Evolutionary conservation across 2,329 filamentous ascomycete genomes (phyloP), one percentile per base, ranked within the genome.

Genomic region (Cercospora zeina): DNA sequence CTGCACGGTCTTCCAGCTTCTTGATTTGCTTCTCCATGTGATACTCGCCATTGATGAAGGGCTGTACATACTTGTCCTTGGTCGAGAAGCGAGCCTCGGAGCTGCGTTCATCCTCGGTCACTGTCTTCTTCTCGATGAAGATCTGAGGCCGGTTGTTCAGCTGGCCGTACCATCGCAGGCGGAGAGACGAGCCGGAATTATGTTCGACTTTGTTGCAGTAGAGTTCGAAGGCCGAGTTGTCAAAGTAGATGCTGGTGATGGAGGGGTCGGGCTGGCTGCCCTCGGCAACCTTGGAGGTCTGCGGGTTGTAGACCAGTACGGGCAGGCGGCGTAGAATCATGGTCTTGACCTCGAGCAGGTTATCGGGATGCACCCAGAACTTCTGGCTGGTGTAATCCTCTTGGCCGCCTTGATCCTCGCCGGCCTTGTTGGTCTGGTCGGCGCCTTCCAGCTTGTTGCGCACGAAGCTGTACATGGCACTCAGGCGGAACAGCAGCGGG

Each of bases 341-440:
- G 4, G 95, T 97, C 83, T 97, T 97, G 75, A 97, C 91, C 79
- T 99, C 95, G 69, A 97, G 86, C 30, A 97, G 82, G 77, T 99
- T 97, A 72, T 99, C 95, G 33, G 87, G 85, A 75, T 99, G 95
- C 5, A 99, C 89, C 95, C 95, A 99, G 80, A 96, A 74, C 60
- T 73, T 74, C 67, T 73, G 67, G 60, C 69, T 71, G 19, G 67
- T 65, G 57, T 74, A 74, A 54, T 73, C 71, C 51, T 73, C 70
- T 34, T 67, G 62, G 51, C 65, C 69, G 11, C 65, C 59, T 13
- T 66, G 62, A 14, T 64, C 57, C 50, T 70, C 69, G 16, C 45
- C 58, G 14, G 64, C 57, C 59, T 65, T 64, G 61, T 58, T 55
- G 24, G 54, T 51, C 53, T 53, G 56, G 10, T 62, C 65, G 9